Percentiles rank a stretch among this genome's conserved stretches.
Conservation (phyloP, 2,329 filamentous ascomycete genomes). For the Ambrosiella cleistominuta region DNA sequence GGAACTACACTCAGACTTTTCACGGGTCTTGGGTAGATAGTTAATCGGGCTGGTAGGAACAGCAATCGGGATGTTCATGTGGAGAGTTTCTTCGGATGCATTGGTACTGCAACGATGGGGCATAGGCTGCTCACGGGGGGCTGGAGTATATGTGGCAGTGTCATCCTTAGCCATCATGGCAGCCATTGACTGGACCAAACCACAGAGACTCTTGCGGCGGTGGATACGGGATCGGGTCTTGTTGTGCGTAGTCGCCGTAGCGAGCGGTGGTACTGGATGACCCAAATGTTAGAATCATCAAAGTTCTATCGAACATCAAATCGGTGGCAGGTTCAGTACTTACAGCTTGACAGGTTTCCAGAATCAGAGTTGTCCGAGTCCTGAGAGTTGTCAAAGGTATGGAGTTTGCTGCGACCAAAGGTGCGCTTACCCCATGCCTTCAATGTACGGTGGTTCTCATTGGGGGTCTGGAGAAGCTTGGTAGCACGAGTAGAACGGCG, state of each 20-base stretch:
- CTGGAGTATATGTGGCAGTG: neutral
- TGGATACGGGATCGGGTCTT: constrained; percentile 2
- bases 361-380: neutral
- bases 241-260: constrained; percentile 1
- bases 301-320: neutral
- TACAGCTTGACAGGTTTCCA: neutral
- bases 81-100: neutral
- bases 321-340: neutral
- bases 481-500: neutral
- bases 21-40: constrained; percentile 10
- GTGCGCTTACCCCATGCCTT: constrained; percentile 11
- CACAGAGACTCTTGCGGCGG: constrained; percentile 11
- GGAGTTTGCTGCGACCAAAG: constrained; percentile 8
- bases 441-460: constrained; percentile 11
- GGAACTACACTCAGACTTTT: constrained; percentile 12
- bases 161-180: constrained; percentile 7
- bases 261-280: neutral
- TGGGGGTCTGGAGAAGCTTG: constrained; percentile 5
- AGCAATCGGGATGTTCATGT: neutral
- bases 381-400: constrained; percentile 4
- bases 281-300: neutral
- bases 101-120: neutral
- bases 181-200: constrained; percentile 11
- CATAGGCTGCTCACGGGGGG: neutral
- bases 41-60: constrained; percentile 2